phyloP scores from a whole-genome alignment of 148 eudicot genomes.

The Simmondsia chinensis region DNA sequence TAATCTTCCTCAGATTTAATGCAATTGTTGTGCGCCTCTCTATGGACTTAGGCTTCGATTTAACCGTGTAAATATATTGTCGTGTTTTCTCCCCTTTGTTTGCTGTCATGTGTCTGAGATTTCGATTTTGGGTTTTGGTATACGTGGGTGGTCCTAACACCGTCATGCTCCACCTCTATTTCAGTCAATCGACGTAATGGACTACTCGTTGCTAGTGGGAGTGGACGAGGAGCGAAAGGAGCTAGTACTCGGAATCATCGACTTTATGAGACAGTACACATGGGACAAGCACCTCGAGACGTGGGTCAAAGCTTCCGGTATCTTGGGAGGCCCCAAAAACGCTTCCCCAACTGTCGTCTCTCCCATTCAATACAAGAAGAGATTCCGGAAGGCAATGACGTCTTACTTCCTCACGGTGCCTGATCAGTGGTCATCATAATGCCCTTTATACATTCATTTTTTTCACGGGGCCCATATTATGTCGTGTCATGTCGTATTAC shows the following conservation, averaged over 20 bases:
- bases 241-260: conserved; percentile 87
- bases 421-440: conserved; percentile 81
- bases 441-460: too few species aligned
- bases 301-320: conserved; percentile 97
- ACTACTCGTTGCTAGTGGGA: conserved; percentile 88
- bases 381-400: conserved; percentile 97
- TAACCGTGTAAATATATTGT: too few species aligned
- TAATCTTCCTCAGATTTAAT: too few species aligned
- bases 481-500: too few species aligned
- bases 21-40: too few species aligned
- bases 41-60: too few species aligned
- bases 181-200: conserved; percentile 92
- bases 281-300: conserved; percentile 99
- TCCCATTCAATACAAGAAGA: conserved; percentile 83
- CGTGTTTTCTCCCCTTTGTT: too few species aligned
- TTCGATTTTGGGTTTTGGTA: too few species aligned
- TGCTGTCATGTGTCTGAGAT: too few species aligned
- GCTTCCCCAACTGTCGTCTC: conserved; percentile 88
- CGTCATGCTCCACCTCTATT: background rate
- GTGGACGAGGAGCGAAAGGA: conserved; percentile 84
- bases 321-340: conserved; percentile 84
- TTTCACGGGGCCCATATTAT: too few species aligned
- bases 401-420: conserved; percentile 87
- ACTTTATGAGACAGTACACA: conserved; percentile 88
- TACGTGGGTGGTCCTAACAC: too few species aligned